Base-by-base conservation (phyloP, 192 early-diverging fungal species). In the Haplosporangium gracile region DNA sequence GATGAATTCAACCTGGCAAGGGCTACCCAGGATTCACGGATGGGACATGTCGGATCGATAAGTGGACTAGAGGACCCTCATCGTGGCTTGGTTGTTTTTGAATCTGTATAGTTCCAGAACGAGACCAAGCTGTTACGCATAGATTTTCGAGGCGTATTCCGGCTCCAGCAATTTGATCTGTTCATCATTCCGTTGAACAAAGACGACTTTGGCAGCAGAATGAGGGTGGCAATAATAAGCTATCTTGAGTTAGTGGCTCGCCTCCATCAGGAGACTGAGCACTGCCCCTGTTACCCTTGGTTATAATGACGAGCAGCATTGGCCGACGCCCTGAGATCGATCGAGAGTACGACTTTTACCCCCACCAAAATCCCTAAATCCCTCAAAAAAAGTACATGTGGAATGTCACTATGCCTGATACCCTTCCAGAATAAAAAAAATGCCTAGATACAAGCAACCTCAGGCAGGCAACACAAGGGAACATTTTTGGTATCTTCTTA, bases 111-210 rank as follows among this genome's bases (percentile, higher is more conserved):
- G 22, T 74, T 77, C 71, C 77, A 77, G 70, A 76, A 82, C 18
- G 49, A 63, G 75, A 74, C 72, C 38, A 82, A 82, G 45, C 45
- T 82, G 40, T 53, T 71, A 45, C 43, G 49, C 10, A 60, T 82
- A 39, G 81, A 82, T 82, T 82, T 65, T 68, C 69, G 45, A 49
- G 81, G 75, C 6, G 70, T 40, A 16, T 77, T 74, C 60, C 70
- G 75, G 5, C 45, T 77, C 2, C 70, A 73, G 20, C 75, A 82
- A 68, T 77, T 82, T 39, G 81, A 82, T 45, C 55, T 72, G 0
- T 69, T 82, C 20, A 22, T 82, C 51, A 77, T 82, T 26, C 76
- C 81, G 36, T 57, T 74, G 32, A 40, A 47, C 36, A 74, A 82
- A 49, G 13, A 49, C 18, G 76, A 77, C 68, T 82, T 82, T 36